Evolutionary conservation across 768 basidiomycete species (phyloP).

Genomic region (Russula brevipes): DNA sequence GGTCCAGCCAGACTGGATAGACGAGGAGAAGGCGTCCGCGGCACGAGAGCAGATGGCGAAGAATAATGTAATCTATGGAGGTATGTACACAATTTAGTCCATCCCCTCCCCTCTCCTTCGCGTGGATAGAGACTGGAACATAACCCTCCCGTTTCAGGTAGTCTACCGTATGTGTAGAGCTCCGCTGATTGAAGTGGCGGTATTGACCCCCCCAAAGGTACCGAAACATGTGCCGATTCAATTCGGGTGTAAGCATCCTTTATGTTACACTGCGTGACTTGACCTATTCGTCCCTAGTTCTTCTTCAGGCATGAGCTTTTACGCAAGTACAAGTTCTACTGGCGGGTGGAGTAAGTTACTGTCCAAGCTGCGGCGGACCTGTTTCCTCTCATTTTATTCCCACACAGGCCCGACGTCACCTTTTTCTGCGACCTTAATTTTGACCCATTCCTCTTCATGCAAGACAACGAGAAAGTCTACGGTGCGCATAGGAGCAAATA

Average conservation of each 20-base stretch:
- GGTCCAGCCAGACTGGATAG: slow-evolving; percentile 71
- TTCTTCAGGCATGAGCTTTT: slow-evolving; percentile 50
- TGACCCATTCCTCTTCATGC: slow-evolving; percentile 57
- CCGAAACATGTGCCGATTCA: slow-evolving; percentile 94
- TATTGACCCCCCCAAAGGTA: slow-evolving; percentile 43
- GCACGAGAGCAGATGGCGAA: slow-evolving; percentile 50
- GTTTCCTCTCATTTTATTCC: background rate
- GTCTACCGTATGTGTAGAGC: slow-evolving; percentile 53
- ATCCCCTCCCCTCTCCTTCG: background rate
- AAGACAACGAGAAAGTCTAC: slow-evolving; percentile 51
- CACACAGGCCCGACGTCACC: slow-evolving; percentile 47
- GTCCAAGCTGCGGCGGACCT: background rate
- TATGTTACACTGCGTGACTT: background rate
- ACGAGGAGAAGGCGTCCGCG: slow-evolving; percentile 48
- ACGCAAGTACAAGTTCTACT: slow-evolving; percentile 40
- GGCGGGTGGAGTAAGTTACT: slow-evolving; percentile 48
- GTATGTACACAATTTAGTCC: slow-evolving; percentile 24
- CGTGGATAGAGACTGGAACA: background rate
- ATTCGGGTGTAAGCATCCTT: slow-evolving; percentile 65
- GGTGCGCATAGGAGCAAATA: slow-evolving; percentile 32
- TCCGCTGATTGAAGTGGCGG: background rate
- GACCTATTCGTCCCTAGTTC: slow-evolving; percentile 33
- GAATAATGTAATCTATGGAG: slow-evolving; percentile 55
- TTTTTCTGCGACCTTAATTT: slow-evolving; percentile 53
- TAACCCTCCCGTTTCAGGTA: slow-evolving; percentile 40